These are phyloP conservation scores for Inosperma sp. DNA, from an alignment of 768 basidiomycete genomes.

Conservation along the genomic window DNA sequence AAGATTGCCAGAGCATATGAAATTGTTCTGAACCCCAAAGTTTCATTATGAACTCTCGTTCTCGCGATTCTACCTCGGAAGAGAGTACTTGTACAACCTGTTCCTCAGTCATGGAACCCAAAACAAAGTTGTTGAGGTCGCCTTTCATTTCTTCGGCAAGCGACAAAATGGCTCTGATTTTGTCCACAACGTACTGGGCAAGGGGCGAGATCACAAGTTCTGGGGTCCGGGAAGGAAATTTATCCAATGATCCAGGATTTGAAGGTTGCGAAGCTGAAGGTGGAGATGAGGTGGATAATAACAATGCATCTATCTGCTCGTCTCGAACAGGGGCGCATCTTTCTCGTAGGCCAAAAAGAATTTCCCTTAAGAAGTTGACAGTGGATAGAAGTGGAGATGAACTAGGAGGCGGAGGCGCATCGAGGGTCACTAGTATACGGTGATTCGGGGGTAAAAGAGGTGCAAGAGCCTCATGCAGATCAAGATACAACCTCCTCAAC, in stretches of 20 bases:
- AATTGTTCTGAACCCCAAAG: conserved; percentile 41
- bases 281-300: conserved; percentile 27
- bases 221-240: neutral
- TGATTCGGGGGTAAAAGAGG: conserved; percentile 59
- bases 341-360: conserved; percentile 46
- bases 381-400: conserved; percentile 61
- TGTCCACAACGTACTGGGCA: conserved; percentile 46
- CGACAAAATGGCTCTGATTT: conserved; percentile 43
- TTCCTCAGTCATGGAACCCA: conserved; percentile 62
- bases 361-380: conserved; percentile 49
- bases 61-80: conserved; percentile 50
- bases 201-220: conserved; percentile 25
- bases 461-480: conserved; percentile 45
- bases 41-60: conserved; percentile 50
- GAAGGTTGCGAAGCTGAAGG: conserved; percentile 3
- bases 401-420: conserved; percentile 61
- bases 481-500: conserved; percentile 51
- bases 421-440: conserved; percentile 45
- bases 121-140: conserved; percentile 60
- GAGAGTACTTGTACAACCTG: conserved; percentile 48
- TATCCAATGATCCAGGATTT: neutral
- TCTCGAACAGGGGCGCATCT: conserved; percentile 71
- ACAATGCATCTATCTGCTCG: conserved; percentile 44
- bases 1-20: conserved; percentile 31
- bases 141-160: conserved; percentile 62